These are phyloP conservation scores for Candida orba DNA, from an alignment of 805 yeast genomes.

Conservation along the genomic window DNA sequence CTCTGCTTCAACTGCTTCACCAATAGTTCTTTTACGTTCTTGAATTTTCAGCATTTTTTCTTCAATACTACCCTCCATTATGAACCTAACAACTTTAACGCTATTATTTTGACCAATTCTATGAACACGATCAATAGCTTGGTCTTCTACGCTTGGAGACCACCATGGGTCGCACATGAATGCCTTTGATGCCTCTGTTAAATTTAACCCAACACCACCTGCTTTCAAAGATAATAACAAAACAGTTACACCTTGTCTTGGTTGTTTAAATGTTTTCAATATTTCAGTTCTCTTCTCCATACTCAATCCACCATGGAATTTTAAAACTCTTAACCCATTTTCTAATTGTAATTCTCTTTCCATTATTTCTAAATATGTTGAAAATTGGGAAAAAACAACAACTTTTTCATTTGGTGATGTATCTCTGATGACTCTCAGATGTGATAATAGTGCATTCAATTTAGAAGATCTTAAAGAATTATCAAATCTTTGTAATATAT, in stretches of 20 bases:
- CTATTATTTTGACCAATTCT: slow-evolving; percentile 76
- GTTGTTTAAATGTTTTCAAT: slow-evolving; percentile 44
- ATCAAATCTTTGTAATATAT: slow-evolving; percentile 16
- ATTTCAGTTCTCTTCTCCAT: slow-evolving; percentile 58
- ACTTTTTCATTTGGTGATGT: slow-evolving; percentile 62
- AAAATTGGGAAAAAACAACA: slow-evolving; percentile 88
- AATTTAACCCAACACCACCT: slow-evolving; percentile 89
- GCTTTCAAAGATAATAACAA: slow-evolving; percentile 76
- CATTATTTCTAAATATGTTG: slow-evolving; percentile 71
- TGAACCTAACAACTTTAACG: slow-evolving; percentile 74
- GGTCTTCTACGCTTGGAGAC: slow-evolving; percentile 88
- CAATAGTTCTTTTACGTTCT: slow-evolving; percentile 71
- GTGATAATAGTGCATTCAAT: slow-evolving; percentile 57
- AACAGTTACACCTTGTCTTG: slow-evolving; percentile 34
- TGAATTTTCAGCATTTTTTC: slow-evolving; percentile 84
- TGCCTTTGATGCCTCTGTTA: slow-evolving; percentile 79
- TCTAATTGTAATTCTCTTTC: slow-evolving; percentile 48
- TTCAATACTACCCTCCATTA: slow-evolving; percentile 77
- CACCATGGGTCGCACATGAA: slow-evolving; percentile 97
- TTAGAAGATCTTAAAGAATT: slow-evolving; percentile 54
- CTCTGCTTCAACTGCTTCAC: slow-evolving; percentile 70
- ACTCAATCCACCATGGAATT: slow-evolving; percentile 78
- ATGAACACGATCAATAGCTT: slow-evolving; percentile 86
- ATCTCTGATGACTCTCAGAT: slow-evolving; percentile 45
- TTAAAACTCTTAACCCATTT: slow-evolving; percentile 46